A percentile compares a stretch with the other conserved stretches of the same genome.
Conservation (phyloP, 176 grass and related monocot genomes). For the Aegilops speltoides region DNA sequence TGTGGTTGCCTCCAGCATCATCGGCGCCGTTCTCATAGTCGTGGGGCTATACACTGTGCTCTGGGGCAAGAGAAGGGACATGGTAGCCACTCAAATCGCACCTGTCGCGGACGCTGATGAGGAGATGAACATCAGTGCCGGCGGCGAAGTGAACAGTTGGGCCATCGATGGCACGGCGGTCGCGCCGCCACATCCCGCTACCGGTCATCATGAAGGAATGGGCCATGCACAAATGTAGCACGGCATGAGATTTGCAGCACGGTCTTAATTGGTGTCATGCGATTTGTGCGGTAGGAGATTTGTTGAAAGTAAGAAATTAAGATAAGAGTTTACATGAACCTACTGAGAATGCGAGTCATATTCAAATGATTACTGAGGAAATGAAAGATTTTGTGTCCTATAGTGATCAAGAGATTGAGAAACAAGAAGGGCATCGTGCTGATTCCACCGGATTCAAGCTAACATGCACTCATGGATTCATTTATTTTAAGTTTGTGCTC, state of each 20-base stretch:
- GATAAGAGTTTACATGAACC: no score
- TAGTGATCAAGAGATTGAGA: no score
- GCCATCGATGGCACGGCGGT: neutral
- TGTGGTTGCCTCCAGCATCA: constrained; percentile 22
- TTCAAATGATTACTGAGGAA: no score
- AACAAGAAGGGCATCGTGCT: no score
- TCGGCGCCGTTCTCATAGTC: constrained; percentile 51
- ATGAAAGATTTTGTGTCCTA: no score
- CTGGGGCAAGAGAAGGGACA: constrained; percentile 55
- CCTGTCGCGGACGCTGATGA: neutral
- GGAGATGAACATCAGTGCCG: neutral
- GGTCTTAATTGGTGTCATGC: neutral
- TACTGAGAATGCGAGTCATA: no score
- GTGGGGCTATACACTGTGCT: constrained; percentile 54
- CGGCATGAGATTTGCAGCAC: neutral
- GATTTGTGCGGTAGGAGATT: no score
- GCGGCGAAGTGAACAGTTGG: neutral
- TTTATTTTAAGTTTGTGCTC: no score
- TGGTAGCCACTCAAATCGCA: constrained; percentile 18
- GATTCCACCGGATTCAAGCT: no score
- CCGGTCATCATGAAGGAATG: neutral
- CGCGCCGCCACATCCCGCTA: neutral
- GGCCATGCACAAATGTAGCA: neutral
- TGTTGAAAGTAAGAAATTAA: no score
- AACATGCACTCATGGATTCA: no score